Evolutionary conservation across 495 filamentous ascomycete species (phyloP).

Genomic region (Penicillium simplicissimum): DNA sequence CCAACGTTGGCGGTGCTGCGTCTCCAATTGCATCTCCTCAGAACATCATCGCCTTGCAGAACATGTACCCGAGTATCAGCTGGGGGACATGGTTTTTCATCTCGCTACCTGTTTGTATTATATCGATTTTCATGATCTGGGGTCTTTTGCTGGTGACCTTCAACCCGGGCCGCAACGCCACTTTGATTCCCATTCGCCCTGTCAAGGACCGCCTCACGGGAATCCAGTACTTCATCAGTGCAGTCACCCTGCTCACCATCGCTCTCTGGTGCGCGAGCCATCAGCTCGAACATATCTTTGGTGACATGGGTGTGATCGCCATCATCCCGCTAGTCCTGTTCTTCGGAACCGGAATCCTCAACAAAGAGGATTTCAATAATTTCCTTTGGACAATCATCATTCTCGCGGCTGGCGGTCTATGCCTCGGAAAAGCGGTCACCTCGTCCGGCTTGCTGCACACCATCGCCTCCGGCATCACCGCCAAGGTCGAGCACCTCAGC

Average conservation of each 20-base stretch:
- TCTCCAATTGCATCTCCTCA: constrained; percentile 96
- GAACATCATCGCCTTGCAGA: constrained; percentile 93
- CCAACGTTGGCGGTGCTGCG: constrained; percentile 93
- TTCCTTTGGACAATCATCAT: constrained; percentile 99
- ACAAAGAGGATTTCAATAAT: constrained; percentile 99
- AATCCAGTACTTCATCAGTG: constrained; percentile 87
- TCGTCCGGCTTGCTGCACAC: constrained; percentile 91
- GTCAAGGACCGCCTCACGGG: constrained; percentile 87
- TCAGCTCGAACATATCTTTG: constrained; percentile 82
- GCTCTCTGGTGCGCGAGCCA: constrained; percentile 89
- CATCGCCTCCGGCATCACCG: constrained; percentile 74
- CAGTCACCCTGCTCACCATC: constrained; percentile 85
- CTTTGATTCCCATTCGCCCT: constrained; percentile 87
- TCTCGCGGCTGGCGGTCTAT: constrained; percentile 88
- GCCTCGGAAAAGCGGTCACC: constrained; percentile 92
- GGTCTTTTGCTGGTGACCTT: constrained; percentile 80
- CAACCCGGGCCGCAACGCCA: constrained; percentile 77
- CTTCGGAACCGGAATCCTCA: constrained; percentile 95
- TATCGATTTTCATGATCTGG: constrained; percentile 91
- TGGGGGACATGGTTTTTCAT: constrained; percentile 99
- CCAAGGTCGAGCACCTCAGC: constrained; percentile 71
- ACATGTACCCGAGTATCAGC: constrained; percentile 86
- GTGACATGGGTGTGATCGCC: constrained; percentile 97
- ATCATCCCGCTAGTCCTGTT: constrained; percentile 95
- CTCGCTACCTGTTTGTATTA: constrained; percentile 85